Evolutionary conservation across 345 rosid species (phyloP).

Genomic region (Odontarrhena argentea): DNA sequence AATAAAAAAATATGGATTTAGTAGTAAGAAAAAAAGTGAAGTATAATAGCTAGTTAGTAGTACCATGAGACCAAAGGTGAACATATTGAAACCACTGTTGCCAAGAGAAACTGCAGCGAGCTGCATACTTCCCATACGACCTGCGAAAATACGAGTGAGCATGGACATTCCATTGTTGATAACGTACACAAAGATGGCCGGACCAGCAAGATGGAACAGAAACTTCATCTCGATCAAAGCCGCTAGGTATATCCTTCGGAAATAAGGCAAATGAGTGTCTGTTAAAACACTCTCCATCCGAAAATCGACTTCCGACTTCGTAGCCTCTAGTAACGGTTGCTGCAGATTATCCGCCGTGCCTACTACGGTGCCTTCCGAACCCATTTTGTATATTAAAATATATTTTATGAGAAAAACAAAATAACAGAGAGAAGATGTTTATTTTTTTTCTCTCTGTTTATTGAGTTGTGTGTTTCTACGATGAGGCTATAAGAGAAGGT

Average conservation of each 20-base stretch:
- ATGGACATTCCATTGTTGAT: conserved; percentile 55
- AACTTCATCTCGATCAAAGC: conserved; percentile 52
- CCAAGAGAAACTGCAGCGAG: conserved; percentile 67
- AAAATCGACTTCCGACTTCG: conserved; percentile 40
- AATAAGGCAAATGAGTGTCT: conserved; percentile 40
- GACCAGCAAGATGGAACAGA: conserved; percentile 56
- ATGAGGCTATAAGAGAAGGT: conserved; percentile 3
- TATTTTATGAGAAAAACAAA: too few relatives aligned
- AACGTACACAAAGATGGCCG: conserved; percentile 60
- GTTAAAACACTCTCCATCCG: conserved; percentile 56
- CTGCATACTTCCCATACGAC: conserved; percentile 66
- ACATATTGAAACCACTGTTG: conserved; percentile 57
- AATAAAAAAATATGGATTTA: background rate
- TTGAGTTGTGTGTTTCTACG: conserved; percentile 18
- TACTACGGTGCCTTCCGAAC: conserved; percentile 25
- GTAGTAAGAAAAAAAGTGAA: too few relatives aligned
- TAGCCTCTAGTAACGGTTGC: conserved; percentile 36
- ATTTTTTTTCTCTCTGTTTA: conserved; percentile 9
- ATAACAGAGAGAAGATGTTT: background rate
- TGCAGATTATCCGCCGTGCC: conserved; percentile 23
- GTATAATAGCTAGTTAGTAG: background rate
- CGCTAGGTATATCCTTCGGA: conserved; percentile 46
- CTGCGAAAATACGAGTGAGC: conserved; percentile 64
- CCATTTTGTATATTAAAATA: conserved; percentile 19
- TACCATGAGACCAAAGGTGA: conserved; percentile 60